Base-by-base conservation (phyloP, 345 rosid genomes). In the Raphanus raphanistrum region DNA sequence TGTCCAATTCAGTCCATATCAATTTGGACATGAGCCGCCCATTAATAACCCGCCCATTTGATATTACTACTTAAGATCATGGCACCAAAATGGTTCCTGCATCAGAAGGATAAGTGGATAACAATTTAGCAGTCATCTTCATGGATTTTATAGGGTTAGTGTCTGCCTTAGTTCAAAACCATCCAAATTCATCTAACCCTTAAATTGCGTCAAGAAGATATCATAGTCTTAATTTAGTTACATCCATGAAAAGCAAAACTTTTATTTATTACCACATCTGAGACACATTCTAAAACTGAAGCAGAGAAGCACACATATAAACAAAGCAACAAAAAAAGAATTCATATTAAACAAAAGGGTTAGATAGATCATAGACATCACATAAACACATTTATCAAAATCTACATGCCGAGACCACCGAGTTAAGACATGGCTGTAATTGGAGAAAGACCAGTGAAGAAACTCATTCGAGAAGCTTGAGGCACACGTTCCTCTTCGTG, bases 371-470 rank as follows among this genome's bases (percentile, higher is more conserved):
- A n/a, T 82, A 76, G 75, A 76, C 52, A 54, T 15, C 21, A 38
- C 16, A 61, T 8, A n/a, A 45, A 45, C 55, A n/a, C 8, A 48
- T 25, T 68, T 68, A 57, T 79, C 82, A 81, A 84, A 58, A 61
- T 57, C 79, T 75, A 79, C 71, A 62, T 57, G n/a, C 35, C 8
- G 41, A 41, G 36, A 3, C 21, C 17, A 67, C 36, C 8, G 55
- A 67, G 70, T 84, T 78, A 92, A 63, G 87, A 86, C 60, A 92
- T 84, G 66, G 97, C 93, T 54, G 95, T 83, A 55, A 86, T 6
- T 17, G 89, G 74, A 58, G 86, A 63, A 21, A 72, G 71, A 75
- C 87, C 95, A 4, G 63, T 68, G 61, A 86, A 79, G 71, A 82
- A 79, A 71, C 68, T 72, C 63, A 74, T 74, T 3, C 54, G 72